A percentile compares a stretch with the other conserved stretches of the same genome.
Conservation (phyloP, 495 filamentous ascomycete species). For the Hyphodiscus hymeniophilus region DNA sequence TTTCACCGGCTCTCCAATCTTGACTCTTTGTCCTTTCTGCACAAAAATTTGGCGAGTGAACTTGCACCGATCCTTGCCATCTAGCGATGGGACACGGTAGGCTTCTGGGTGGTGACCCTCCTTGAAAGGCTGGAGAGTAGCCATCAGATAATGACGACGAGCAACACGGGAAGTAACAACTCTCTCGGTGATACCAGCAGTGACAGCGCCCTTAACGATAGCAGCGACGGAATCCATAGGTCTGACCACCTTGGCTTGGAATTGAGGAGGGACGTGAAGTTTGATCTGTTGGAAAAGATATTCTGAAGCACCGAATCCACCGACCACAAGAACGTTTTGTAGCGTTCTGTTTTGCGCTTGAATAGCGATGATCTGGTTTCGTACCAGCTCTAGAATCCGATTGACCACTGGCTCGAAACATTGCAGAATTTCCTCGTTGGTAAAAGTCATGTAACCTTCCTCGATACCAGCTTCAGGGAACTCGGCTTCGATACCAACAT, state of each 20-base stretch:
- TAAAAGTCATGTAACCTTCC: slow-evolving; percentile 77
- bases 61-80: slow-evolving; percentile 97
- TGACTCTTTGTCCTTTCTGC: slow-evolving; percentile 96
- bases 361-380: slow-evolving; percentile 73
- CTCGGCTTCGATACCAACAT: slow-evolving; percentile 69
- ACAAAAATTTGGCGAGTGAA: slow-evolving; percentile 98
- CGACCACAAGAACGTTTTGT: slow-evolving; percentile 67
- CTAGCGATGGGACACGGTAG: slow-evolving; percentile 91
- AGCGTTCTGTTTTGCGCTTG: slow-evolving; percentile 64
- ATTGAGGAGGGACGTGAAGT: slow-evolving; percentile 72
- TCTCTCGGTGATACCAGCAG: slow-evolving; percentile 90
- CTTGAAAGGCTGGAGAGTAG: slow-evolving; percentile 96
- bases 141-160: slow-evolving; percentile 98
- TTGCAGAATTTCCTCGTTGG: slow-evolving; percentile 70
- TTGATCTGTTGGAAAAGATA: slow-evolving; percentile 79
- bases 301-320: slow-evolving; percentile 67
- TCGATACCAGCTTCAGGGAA: slow-evolving; percentile 71
- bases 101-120: slow-evolving; percentile 97
- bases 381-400: slow-evolving; percentile 62
- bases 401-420: slow-evolving; percentile 71
- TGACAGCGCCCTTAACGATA: slow-evolving; percentile 71
- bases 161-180: slow-evolving; percentile 95
- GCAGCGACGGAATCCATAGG: slow-evolving; percentile 73
- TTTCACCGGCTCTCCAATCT: slow-evolving; percentile 98
- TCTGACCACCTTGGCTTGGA: slow-evolving; percentile 68